Percentiles rank a stretch among this genome's conserved stretches.
phyloP scores from a whole-genome alignment of 495 filamentous ascomycete species.

The Hypoxylon rickii region DNA sequence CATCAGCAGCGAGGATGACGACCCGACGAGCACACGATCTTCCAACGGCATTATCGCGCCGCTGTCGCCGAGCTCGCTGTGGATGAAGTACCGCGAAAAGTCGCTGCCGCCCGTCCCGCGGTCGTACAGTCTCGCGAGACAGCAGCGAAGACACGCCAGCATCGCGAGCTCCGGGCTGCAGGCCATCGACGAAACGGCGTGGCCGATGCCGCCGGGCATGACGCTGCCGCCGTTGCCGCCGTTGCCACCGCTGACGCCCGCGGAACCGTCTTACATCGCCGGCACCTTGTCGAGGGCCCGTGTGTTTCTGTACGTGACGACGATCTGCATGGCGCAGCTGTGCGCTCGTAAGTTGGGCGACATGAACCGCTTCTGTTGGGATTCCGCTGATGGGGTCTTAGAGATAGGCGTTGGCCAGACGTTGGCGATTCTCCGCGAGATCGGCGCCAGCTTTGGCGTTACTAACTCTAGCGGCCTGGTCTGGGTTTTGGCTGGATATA shows the following conservation, averaged over 20 bases:
- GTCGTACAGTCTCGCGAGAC: slow-evolving; percentile 5
- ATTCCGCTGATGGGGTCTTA: slow-evolving; percentile 55
- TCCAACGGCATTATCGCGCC: slow-evolving; percentile 4
- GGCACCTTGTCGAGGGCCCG: slow-evolving; percentile 14
- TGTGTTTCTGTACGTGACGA: slow-evolving; percentile 24
- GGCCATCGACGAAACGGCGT: slow-evolving; percentile 25
- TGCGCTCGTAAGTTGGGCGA: slow-evolving; percentile 33
- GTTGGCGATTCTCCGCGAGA: slow-evolving; percentile 26
- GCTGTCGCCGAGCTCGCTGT: not conserved
- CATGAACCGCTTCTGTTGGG: slow-evolving; percentile 34
- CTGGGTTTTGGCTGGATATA: slow-evolving; percentile 57
- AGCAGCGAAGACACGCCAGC: slow-evolving; percentile 14
- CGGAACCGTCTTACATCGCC: not conserved
- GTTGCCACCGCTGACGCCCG: not conserved
- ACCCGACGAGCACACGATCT: slow-evolving; percentile 11
- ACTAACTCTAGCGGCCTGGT: slow-evolving; percentile 47
- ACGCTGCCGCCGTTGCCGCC: not conserved
- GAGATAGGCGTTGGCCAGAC: slow-evolving; percentile 50
- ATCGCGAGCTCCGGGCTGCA: slow-evolving; percentile 11
- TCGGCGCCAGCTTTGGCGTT: slow-evolving; percentile 43
- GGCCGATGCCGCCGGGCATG: slow-evolving; percentile 24
- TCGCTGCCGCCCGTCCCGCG: slow-evolving; percentile 21
- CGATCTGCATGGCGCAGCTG: slow-evolving; percentile 38
- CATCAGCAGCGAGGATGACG: slow-evolving; percentile 25
- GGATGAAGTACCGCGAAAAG: slow-evolving; percentile 2